Base-by-base conservation (phyloP, 768 basidiomycete species). In the Kondoa malvinella region DNA sequence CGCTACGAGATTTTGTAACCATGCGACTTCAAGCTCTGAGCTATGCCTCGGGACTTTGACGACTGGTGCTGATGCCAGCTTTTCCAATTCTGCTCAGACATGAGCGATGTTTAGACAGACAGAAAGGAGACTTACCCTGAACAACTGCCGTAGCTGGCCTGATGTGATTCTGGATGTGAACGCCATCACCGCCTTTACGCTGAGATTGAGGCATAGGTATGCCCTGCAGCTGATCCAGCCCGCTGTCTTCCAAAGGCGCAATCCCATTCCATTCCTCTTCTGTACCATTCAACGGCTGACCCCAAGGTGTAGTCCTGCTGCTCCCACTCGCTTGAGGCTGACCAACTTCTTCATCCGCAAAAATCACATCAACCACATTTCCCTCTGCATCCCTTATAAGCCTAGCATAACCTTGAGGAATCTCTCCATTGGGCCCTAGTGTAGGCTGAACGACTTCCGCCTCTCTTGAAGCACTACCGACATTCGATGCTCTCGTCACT, bases 21-120 rank as follows among this genome's bases (percentile, higher is more conserved):
- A 88, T 58, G 77, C 78, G 67, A 80, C 76, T 78, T 96, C 91
- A 1, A 86, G 85, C 14, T 76, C 74, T 12, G 90, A 89, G 60
- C 85, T 50, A 50, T 76, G 76, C 84, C 82, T 69, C 89, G 84
- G 63, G 79, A 69, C 75, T 79, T 75, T 26, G 78, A 74, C 57
- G 71, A 72, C 34, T 29, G 61, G 16, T 34, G 29, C 12, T 63
- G 81, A 77, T 26, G 87, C 83, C 59, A 87, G 79, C 65, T 77
- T 77, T 79, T 89, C 86, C 66, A 92, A 81, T 66, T 79, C 90
- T 80, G 67, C 56, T 14, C 16, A 14, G 17, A 56, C n/a, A 16
- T 12, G 40, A 65, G 64, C 27, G 17, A 12, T 4, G n/a, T 4
- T 63, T 21, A 15, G 61, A 30, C 61, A 14, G 14, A 32, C n/a